These are phyloP conservation scores for Malus orientalis DNA, from an alignment of 306 rosid species.

Conservation along the genomic window DNA sequence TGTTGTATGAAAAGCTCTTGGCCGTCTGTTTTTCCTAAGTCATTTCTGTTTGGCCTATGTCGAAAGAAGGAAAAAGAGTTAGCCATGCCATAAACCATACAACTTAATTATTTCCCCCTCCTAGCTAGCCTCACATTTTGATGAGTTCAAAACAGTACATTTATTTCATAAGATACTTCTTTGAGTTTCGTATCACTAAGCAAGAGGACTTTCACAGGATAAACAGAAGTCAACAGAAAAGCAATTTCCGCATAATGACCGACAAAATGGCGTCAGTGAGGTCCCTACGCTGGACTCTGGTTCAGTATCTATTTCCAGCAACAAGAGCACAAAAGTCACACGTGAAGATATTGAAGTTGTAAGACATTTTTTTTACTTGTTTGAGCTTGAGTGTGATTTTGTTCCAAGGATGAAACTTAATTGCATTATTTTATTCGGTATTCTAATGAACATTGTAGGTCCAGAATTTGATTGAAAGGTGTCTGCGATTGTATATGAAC, in stretches of 20 bases:
- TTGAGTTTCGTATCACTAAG: not conserved
- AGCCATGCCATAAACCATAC: not conserved
- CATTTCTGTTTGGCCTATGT: not conserved
- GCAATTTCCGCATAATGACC: not conserved
- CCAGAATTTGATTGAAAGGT: conserved; percentile 18
- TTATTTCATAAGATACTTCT: not conserved
- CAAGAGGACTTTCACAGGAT: not conserved
- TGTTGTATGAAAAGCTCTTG: not conserved
- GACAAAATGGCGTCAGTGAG: not conserved
- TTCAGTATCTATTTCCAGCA: not conserved
- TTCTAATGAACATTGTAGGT: conserved; percentile 1
- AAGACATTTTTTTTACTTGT: not conserved
- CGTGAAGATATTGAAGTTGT: conserved; percentile 12
- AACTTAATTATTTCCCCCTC: not conserved
- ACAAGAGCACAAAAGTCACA: not conserved
- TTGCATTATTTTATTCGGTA: not conserved
- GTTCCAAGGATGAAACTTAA: not conserved
- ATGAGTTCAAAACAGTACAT: not conserved
- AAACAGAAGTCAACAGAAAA: not conserved
- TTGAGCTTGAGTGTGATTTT: not conserved
- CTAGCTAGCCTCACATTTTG: not conserved
- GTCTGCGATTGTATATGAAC: conserved; percentile 10
- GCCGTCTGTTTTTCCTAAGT: not conserved
- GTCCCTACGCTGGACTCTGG: not conserved
- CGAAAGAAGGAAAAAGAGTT: not conserved